Conservation (phyloP, 2,329 filamentous ascomycete species). For the Cytospora chrysosperma region DNA sequence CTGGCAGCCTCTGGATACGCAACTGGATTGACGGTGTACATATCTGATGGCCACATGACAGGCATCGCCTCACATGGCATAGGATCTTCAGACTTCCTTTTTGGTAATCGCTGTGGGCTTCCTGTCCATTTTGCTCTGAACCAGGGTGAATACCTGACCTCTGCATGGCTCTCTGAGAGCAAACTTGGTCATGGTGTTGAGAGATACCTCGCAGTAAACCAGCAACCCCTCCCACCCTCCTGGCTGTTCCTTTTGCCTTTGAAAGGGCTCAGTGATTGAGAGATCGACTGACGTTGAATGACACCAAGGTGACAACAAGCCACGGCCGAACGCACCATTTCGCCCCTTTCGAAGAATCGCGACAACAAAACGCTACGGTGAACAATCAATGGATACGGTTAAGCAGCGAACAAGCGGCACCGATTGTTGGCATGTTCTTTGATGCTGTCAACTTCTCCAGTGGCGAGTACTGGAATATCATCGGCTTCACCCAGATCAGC, state of each 20-base stretch:
- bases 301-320: background rate
- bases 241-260: background rate
- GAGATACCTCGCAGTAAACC: background rate
- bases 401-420: background rate
- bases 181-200: background rate
- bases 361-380: background rate
- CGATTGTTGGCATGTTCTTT: conserved; percentile 4
- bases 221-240: no score
- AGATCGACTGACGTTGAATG: background rate
- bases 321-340: background rate
- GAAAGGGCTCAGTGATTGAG: background rate
- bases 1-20: background rate
- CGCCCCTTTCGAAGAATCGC: background rate
- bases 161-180: background rate
- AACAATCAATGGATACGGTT: conserved; percentile 1
- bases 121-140: background rate
- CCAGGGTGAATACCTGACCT: background rate
- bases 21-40: conserved; percentile 7
- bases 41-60: background rate
- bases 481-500: background rate
- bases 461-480: background rate
- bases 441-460: background rate
- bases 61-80: background rate
- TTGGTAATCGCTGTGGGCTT: background rate
- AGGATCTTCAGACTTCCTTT: background rate